Evolutionary conservation across 2,329 filamentous ascomycete genomes (phyloP).

Genomic region (Aureobasidium sp.): DNA sequence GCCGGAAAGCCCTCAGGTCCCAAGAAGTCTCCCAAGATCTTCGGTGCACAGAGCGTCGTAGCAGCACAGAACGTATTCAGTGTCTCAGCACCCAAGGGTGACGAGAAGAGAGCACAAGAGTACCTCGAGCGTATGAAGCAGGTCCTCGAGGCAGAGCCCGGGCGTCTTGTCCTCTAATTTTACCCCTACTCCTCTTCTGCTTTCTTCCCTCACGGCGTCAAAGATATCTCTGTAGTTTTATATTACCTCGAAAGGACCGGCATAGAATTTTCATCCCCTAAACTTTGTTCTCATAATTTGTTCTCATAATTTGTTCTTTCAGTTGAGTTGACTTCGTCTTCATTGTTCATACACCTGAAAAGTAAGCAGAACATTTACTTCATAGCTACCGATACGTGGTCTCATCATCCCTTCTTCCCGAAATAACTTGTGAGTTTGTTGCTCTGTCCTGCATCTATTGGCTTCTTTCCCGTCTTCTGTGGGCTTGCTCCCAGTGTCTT

Average conservation of each 20-base stretch:
- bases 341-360: no score
- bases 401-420: slow-evolving; percentile 25
- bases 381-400: no score
- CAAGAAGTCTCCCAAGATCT: slow-evolving; percentile 22
- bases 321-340: no score
- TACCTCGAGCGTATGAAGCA: slow-evolving; percentile 84
- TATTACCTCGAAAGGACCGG: slow-evolving; percentile 3
- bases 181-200: not conserved
- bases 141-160: slow-evolving; percentile 72
- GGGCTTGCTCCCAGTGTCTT: slow-evolving; percentile 26
- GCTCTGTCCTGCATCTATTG: slow-evolving; percentile 34
- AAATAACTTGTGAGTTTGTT: slow-evolving; percentile 51
- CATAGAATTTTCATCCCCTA: not conserved
- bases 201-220: slow-evolving; percentile 3
- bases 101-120: slow-evolving; percentile 69
- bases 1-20: slow-evolving; percentile 31
- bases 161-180: slow-evolving; percentile 53
- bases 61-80: slow-evolving; percentile 68
- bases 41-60: slow-evolving; percentile 23
- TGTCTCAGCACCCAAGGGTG: slow-evolving; percentile 66
- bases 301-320: no score
- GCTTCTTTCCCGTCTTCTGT: slow-evolving; percentile 25
- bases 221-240: slow-evolving; percentile 11
- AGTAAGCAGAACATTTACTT: no score
- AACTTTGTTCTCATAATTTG: no score